Base-by-base conservation (phyloP, 169 alveolate species). In the Theileria orientalis region DNA sequence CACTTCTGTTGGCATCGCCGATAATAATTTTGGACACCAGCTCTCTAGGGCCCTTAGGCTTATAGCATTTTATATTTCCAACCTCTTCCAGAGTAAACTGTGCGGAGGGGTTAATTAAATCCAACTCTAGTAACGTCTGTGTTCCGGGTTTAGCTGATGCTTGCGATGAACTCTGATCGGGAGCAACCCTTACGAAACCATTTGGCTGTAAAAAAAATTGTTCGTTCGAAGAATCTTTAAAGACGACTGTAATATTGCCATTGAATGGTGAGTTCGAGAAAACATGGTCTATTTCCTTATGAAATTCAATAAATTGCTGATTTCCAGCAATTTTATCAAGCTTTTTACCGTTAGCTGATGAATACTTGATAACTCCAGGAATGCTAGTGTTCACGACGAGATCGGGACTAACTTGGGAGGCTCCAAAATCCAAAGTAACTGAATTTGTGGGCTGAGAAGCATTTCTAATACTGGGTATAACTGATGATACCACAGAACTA, bases 191-290 rank as follows among this genome's bases (percentile, higher is more conserved):
- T 23, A 25, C 16, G 16, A 74, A 41, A 8, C 83, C 83, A 8
- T 62, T 29, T 5, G 68, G 25, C 0, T 37, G 35, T n/a, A 74
- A 19, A 11, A 33, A 19, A 41, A 40, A 66, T 42, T 66, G 73
- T 16, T 66, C 77, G 21, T 69, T 25, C 9, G 85, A 21, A 14
- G 8, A 16, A 44, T 76, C 85, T 3, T 32, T 44, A 42, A 56
- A 76, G 42, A 44, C 40, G 21, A 76, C 62, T 6, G 85, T 76
- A 33, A 64, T 54, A 25, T 33, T 37, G 51, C 59, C 59, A 66
- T 76, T 51, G 76, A 76, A 76, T 1, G 85, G 85, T 3, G 85
- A 47, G 9, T 76, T 64, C 40, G 76, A 76, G 32, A 76, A 30
- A 37, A 64, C 71, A 1, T 33, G 57, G 6, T 67, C 72, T 14